Evolutionary conservation across 2,329 filamentous ascomycete species (phyloP), one percentile per base, ranked within the genome.

Genomic region (Microcera coccophila): DNA sequence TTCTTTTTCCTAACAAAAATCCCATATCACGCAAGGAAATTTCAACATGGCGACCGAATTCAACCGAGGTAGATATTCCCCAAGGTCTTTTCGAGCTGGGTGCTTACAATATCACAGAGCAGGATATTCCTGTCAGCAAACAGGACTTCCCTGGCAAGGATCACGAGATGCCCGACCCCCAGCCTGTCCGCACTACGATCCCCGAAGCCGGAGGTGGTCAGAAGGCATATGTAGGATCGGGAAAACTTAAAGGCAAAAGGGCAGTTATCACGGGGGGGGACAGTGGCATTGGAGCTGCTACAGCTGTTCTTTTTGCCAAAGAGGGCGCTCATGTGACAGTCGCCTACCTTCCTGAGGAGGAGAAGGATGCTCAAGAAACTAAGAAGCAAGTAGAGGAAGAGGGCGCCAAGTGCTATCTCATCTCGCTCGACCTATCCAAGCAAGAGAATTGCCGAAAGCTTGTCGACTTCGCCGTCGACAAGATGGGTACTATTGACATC

Each of bases 191-290:
- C 43, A 79, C 84, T 42, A 71, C 84, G 45, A 65, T 90, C 2
- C 87, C 87, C 0, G 82, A 79, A 4, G 74, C 78, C 15, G 78
- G 85, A 45, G 83, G 84, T 28, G 79, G 80, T 11, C 82, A 79
- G 54, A 78, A 85, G 56, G 76, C 75, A 36, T 91, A 93, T 69
- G 81, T 82, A 60, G 78, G 85, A 4, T 84, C 87, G 1, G 82
- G 81, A 37, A 94, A 93, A 68, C 78, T 93, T 5, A 66, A 79
- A 56, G 86, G 81, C 48, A 87, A 84, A 65, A 85, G 80, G 45
- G 86, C 87, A 7, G 66, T 93, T 44, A 91, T 93, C 57, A 91
- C 87, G 0, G 87, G 87, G 14, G 87, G 87, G 3, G 87, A 91
- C 64, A 84, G 79, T 5, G 87, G 87, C 2, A 91, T 93, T 50